Evolutionary conservation across 371 early-diverging fungal species (phyloP), one percentile per base, ranked within the genome.

Genomic region (Mortierella sp.): DNA sequence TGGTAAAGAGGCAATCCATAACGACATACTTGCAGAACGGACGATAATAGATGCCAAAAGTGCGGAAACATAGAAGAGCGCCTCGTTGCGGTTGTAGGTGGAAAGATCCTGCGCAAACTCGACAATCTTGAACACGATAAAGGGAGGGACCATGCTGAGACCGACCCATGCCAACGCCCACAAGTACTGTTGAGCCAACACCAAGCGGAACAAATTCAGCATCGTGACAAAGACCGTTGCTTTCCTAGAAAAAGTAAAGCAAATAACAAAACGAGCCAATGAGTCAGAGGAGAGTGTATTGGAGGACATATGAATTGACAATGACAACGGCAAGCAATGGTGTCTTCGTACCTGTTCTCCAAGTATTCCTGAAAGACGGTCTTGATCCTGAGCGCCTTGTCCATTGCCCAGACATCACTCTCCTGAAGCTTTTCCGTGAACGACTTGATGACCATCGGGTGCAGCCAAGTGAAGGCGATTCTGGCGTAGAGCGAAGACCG

Each of bases 391-490:
- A 86, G 51, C 13, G 70, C 77, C 21, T 34, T 79, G 19, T 86
- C 86, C 64, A 79, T 79, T 1, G 82, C 82, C 86, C 86, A 86
- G 31, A 86, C 82, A 70, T 86, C 86, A 5, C 75, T 44, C 50
- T 86, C 86, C 61, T 75, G 80, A 10, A 86, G 75, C 40, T 78
- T 81, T 16, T 70, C 79, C 10, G 1, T 44, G 75, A 67, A 74
- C 2, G 86, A 78, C 70, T 86, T 86, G 73, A 77, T 78, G 19
- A 86, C 82, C 80, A 86, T 82, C 5, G 86, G 79, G 21, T 86
- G 86, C 14, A 86, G 67, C 86, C 86, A 86, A 26, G 86, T 86
- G 70, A 86, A 86, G 1, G 86, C 86, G 26, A 82, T 77, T 53
- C 79, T 70, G 31, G 86, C 79, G 59, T 86, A 86, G 43, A 86